A percentile compares a stretch with the other conserved stretches of the same genome.
Evolutionary conservation across 352 stramenopile species (phyloP).

Genomic region (Phytophthora quininea): DNA sequence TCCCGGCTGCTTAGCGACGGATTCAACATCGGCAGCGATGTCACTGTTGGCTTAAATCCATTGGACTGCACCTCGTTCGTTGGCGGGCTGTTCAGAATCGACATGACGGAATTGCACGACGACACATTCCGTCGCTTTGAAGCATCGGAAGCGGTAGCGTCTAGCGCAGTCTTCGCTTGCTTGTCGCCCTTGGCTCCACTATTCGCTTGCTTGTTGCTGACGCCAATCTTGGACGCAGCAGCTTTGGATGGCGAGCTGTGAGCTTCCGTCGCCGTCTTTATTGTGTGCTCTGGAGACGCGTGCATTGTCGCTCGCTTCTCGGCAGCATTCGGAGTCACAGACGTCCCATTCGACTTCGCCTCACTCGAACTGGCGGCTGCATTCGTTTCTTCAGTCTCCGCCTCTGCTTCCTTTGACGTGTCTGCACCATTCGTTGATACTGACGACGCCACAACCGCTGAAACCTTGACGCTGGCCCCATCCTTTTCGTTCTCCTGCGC

Average conservation of each 20-base stretch:
- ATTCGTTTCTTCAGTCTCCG: slow-evolving; percentile 3
- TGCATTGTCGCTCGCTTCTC: slow-evolving; percentile 21
- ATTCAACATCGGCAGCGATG: slow-evolving; percentile 48
- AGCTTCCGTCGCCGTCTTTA: slow-evolving; percentile 34
- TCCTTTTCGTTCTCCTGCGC: slow-evolving; percentile 14
- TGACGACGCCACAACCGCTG: neutral
- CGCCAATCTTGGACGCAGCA: slow-evolving; percentile 32
- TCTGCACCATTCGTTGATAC: neutral
- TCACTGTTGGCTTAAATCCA: slow-evolving; percentile 34
- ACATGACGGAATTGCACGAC: slow-evolving; percentile 67
- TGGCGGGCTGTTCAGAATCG: slow-evolving; percentile 73
- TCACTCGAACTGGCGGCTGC: neutral
- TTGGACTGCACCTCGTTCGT: slow-evolving; percentile 46
- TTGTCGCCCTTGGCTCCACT: slow-evolving; percentile 13
- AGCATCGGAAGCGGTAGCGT: slow-evolving; percentile 5
- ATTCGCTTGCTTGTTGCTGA: slow-evolving; percentile 16
- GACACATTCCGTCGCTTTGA: slow-evolving; percentile 44
- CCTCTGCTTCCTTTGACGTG: neutral
- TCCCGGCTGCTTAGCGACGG: slow-evolving; percentile 15
- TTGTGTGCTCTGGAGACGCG: slow-evolving; percentile 36
- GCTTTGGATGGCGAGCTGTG: slow-evolving; percentile 44
- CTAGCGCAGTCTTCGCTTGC: slow-evolving; percentile 9
- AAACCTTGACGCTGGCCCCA: neutral
- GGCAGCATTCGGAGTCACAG: slow-evolving; percentile 4
- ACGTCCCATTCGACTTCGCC: slow-evolving; percentile 11